These are phyloP conservation scores for Scutellaria galericulata DNA, from an alignment of 257 asterid species.

Conservation along the genomic window DNA sequence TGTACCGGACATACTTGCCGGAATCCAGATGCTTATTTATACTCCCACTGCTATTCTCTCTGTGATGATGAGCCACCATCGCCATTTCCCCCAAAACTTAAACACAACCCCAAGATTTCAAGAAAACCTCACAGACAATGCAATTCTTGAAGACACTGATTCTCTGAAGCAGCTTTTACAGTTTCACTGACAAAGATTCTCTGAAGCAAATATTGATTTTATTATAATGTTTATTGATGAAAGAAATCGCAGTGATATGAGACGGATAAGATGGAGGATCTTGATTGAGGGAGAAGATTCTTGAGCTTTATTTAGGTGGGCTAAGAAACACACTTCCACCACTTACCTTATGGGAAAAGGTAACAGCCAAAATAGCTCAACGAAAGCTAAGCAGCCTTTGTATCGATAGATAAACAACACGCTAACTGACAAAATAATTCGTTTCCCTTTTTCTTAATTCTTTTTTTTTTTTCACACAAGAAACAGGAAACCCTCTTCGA, in stretches of 20 bases:
- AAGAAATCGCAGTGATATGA: conserved; percentile 31
- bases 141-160: conserved; percentile 22
- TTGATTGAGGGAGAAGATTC: conserved; percentile 57
- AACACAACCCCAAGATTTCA: too few species aligned
- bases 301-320: conserved; percentile 39
- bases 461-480: conserved; percentile 5
- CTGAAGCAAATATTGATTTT: conserved; percentile 27
- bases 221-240: conserved; percentile 27
- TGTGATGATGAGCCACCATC: conserved; percentile 78
- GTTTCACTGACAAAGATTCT: conserved; percentile 37
- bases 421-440: conserved; percentile 49
- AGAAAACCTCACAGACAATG: not conserved
- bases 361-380: conserved; percentile 67
- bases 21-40: conserved; percentile 71
- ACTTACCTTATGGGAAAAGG: conserved; percentile 49
- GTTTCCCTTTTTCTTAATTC: not conserved
- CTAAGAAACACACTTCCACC: conserved; percentile 43
- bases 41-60: conserved; percentile 81
- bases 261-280: conserved; percentile 50
- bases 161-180: conserved; percentile 33
- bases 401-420: conserved; percentile 41
- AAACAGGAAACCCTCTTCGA: not conserved
- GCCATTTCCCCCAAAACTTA: conserved; percentile 57
- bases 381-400: conserved; percentile 53
- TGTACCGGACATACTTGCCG: conserved; percentile 87